Evolutionary conservation across 352 stramenopile species (phyloP), one percentile per base, ranked within the genome.

Genomic region (Stramenopiles sp.): DNA sequence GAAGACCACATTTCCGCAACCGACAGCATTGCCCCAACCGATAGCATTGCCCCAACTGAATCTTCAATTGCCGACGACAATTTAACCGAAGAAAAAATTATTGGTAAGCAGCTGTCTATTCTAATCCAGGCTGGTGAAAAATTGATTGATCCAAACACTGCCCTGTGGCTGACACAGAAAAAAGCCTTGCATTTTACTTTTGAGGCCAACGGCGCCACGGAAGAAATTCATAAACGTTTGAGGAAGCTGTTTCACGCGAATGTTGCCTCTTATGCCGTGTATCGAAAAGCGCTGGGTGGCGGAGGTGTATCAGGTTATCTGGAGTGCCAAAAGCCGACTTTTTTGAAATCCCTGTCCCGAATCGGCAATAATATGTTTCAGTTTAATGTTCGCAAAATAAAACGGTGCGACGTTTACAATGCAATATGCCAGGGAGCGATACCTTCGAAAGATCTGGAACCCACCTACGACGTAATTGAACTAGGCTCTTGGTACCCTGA

Each of bases 121-220:
- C 25, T 63, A 63, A 63, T 63, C 25, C 43, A 63, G 12, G 12
- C 12, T 18, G 43, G 43, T 18, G 25, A 63, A 12, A 12, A 63
- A 63, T 63, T 63, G 43, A 18, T 63, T 18, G 43, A 63, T 63
- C 43, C 43, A 63, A 63, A 63, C 25, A 18, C 12, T 25, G 12
- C 43, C 12, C 12, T 25, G 25, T 63, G 43, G 43, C 12, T 63
- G 12, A 63, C 43, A 63, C 43, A 63, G 43, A 63, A 63, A 63
- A 63, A 63, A 25, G 43, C 12, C 12, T 63, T 63, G 43, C 43
- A 63, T 63, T 63, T 63, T 63, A 63, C 43, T 63, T 63, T 63
- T 63, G 43, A 18, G 12, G 12, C 43, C 12, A 63, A 12, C 12
- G 25, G 12, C 12, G 12, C 43, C 12, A 12, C 12, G 25, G 12